phyloP scores from a whole-genome alignment of 225 moss, liverwort and hornwort genomes.

The Straminergon stramineum region DNA sequence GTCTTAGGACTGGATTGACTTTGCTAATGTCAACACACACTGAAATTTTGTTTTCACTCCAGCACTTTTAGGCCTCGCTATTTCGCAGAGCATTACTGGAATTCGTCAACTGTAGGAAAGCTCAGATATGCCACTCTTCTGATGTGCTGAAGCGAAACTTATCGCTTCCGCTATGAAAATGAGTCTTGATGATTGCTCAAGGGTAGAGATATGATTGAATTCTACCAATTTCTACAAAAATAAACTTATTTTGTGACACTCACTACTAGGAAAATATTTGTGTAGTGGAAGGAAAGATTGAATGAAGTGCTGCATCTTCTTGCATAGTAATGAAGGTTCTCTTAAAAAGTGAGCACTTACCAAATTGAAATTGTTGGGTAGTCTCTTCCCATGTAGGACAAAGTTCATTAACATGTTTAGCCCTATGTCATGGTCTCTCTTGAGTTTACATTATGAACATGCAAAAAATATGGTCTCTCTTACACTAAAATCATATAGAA shows the following conservation, averaged over 20 bases:
- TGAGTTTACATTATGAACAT: not conserved
- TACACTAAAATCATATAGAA: not conserved
- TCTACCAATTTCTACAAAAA: not conserved
- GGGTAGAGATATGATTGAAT: not conserved
- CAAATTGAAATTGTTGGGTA: not conserved
- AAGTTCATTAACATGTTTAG: not conserved
- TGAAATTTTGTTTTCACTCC: not conserved
- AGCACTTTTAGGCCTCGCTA: not conserved
- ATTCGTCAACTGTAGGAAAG: not conserved
- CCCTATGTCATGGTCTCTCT: not conserved
- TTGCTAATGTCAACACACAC: not conserved
- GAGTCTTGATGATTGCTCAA: not conserved
- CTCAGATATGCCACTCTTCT: not conserved
- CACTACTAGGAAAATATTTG: too few species aligned
- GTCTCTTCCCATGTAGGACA: not conserved
- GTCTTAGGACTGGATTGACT: not conserved
- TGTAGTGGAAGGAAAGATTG: not conserved
- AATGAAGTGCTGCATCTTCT: not conserved
- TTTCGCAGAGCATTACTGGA: not conserved
- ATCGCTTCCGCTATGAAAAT: not conserved
- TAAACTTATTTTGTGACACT: not conserved
- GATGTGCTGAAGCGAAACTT: not conserved
- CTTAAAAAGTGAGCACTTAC: too few species aligned
- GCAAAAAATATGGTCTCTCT: not conserved
- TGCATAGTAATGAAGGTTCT: not conserved